Evolutionary conservation across 148 eudicot genomes (phyloP).

Genomic region (Cornus kousa): DNA sequence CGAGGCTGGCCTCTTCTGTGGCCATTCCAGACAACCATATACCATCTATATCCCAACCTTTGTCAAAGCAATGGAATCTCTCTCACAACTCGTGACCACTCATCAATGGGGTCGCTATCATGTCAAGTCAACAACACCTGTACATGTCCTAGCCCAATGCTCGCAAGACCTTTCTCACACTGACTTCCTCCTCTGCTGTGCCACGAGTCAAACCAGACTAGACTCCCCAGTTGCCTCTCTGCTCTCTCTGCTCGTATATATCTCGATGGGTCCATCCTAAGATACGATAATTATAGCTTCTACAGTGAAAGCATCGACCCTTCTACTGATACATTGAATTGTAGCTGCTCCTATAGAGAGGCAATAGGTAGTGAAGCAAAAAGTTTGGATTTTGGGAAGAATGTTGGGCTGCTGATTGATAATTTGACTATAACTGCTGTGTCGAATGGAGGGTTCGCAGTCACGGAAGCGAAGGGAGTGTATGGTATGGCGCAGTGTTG

Average conservation of each 20-base stretch:
- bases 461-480: conserved; percentile 24
- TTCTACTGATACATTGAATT: conserved; percentile 9
- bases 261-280: conserved; percentile 44
- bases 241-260: too few relatives aligned
- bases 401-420: conserved; percentile 15
- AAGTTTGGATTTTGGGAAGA: not conserved
- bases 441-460: conserved; percentile 18
- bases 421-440: conserved; percentile 21
- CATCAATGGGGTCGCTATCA: conserved; percentile 15
- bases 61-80: conserved; percentile 27
- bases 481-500: conserved; percentile 63
- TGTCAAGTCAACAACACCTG: conserved; percentile 13
- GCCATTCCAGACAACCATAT: conserved; percentile 12
- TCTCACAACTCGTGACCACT: conserved; percentile 17
- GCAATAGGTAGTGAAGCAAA: not conserved
- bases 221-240: too few relatives aligned
- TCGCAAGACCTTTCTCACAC: conserved; percentile 28
- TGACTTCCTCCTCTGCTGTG: conserved; percentile 41
- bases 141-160: conserved; percentile 43
- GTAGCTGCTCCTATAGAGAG: not conserved
- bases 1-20: conserved; percentile 29
- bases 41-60: conserved; percentile 29
- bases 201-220: too few relatives aligned
- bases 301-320: conserved; percentile 26
- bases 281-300: conserved; percentile 40